These are phyloP conservation scores for Macrolepiota fuliginosa DNA, from an alignment of 768 basidiomycete species.

Conservation along the genomic window DNA sequence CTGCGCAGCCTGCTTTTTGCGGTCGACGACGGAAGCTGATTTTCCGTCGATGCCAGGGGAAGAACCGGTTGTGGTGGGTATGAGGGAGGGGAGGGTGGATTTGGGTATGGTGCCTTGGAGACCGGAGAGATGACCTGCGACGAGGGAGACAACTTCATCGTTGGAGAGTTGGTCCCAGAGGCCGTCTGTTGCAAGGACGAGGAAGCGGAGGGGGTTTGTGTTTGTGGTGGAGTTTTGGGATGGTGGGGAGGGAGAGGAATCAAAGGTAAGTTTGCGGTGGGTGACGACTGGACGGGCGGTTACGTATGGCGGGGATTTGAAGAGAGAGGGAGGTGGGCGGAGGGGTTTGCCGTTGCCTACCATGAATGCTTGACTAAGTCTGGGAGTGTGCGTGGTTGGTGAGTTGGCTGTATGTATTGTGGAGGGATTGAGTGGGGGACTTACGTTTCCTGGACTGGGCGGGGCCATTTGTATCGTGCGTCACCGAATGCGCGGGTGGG, in stretches of 20 bases:
- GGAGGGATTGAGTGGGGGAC: constrained; percentile 18
- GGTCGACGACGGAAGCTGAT: constrained; percentile 16
- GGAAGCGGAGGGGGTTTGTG: constrained; percentile 56
- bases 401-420: no score
- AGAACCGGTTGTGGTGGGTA: constrained; percentile 54
- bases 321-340: constrained; percentile 55
- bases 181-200: constrained; percentile 88
- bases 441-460: constrained; percentile 68
- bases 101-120: constrained; percentile 65
- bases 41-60: constrained; percentile 64
- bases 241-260: constrained; percentile 28
- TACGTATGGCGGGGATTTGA: constrained; percentile 93
- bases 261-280: constrained; percentile 53
- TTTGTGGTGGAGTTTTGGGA: constrained; percentile 18
- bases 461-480: constrained; percentile 86
- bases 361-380: constrained; percentile 64
- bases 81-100: constrained; percentile 48
- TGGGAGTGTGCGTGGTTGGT: constrained; percentile 15
- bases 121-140: constrained; percentile 78
- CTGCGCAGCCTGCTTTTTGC: constrained; percentile 33
- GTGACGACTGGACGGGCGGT: constrained; percentile 81
- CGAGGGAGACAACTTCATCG: constrained; percentile 83
- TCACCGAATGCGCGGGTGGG: constrained; percentile 88
- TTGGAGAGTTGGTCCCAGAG: constrained; percentile 78
- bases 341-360: constrained; percentile 57